Evolutionary conservation across 2,329 filamentous ascomycete species (phyloP).

Genomic region (Colletotrichum endophyticum): DNA sequence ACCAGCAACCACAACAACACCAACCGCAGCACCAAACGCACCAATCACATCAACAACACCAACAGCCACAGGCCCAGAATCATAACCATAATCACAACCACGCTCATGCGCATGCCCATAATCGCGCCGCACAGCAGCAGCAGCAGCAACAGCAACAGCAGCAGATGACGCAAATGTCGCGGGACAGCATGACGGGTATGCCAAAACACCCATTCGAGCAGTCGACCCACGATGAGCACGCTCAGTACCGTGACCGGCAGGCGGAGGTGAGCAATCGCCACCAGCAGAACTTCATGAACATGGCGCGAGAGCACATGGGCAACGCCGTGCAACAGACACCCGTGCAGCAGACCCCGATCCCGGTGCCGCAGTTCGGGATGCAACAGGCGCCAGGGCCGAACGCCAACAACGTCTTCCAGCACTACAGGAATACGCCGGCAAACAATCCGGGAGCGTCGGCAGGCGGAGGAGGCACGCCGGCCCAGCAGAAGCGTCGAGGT

Average conservation of each 20-base stretch:
- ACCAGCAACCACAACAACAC: constrained; percentile 23
- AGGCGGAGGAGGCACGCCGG: constrained; percentile 3
- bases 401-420: constrained; percentile 10
- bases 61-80: constrained; percentile 2
- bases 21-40: constrained; percentile 25
- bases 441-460: constrained; percentile 1
- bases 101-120: neutral
- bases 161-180: constrained; percentile 19
- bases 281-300: constrained; percentile 10
- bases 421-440: constrained; percentile 12
- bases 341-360: constrained; percentile 21
- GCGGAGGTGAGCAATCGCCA: constrained; percentile 3
- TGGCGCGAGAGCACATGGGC: constrained; percentile 17
- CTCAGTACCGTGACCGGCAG: constrained; percentile 20
- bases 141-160: constrained; percentile 13
- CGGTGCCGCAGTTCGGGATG: constrained; percentile 23
- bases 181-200: constrained; percentile 14
- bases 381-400: constrained; percentile 4
- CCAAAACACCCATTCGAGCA: constrained; percentile 22
- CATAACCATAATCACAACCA: constrained; percentile 5
- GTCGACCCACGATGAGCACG: constrained; percentile 19
- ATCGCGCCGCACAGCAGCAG: constrained; percentile 7
- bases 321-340: constrained; percentile 15
- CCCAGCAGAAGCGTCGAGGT: constrained; percentile 18
- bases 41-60: constrained; percentile 8